These are phyloP conservation scores for Suillus bovinus DNA, from an alignment of 768 basidiomycete genomes.

Conservation along the genomic window DNA sequence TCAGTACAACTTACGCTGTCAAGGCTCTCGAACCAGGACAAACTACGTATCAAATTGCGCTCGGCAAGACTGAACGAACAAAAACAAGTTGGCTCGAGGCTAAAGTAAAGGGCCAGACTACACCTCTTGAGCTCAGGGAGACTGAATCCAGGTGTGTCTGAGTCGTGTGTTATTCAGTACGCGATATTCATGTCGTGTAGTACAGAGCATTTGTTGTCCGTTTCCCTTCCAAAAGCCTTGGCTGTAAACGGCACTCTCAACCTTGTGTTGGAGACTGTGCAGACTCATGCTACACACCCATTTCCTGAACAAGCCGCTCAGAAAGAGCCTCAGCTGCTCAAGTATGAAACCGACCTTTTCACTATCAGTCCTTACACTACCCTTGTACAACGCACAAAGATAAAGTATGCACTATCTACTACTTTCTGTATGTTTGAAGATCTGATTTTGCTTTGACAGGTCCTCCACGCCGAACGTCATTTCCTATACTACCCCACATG, in stretches of 20 bases:
- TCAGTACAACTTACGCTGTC: slow-evolving; percentile 87
- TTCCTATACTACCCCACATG: slow-evolving; percentile 69
- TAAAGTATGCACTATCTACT: slow-evolving; percentile 56
- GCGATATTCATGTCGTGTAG: slow-evolving; percentile 34
- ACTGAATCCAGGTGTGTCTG: slow-evolving; percentile 54
- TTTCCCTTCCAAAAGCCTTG: slow-evolving; percentile 63
- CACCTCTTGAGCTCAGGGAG: slow-evolving; percentile 51
- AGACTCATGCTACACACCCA: slow-evolving; percentile 76
- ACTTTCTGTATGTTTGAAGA: slow-evolving; percentile 9
- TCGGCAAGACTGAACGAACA: slow-evolving; percentile 60
- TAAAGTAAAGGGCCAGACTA: slow-evolving; percentile 71
- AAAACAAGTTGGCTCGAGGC: slow-evolving; percentile 79
- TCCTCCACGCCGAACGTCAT: slow-evolving; percentile 69
- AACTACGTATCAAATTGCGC: slow-evolving; percentile 65
- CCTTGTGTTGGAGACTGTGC: slow-evolving; percentile 75
- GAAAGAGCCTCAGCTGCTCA: slow-evolving; percentile 74
- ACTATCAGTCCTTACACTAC: slow-evolving; percentile 85
- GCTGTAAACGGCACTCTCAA: slow-evolving; percentile 63
- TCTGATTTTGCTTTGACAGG: slow-evolving; percentile 38
- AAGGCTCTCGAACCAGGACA: slow-evolving; percentile 65
- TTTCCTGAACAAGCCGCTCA: slow-evolving; percentile 76
- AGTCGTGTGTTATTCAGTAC: slow-evolving; percentile 10
- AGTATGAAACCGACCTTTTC: slow-evolving; percentile 75
- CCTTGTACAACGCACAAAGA: slow-evolving; percentile 80
- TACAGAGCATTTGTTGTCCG: slow-evolving; percentile 54